A percentile compares a stretch with the other conserved stretches of the same genome.
These are phyloP conservation scores for Solanum chiquidenum DNA, from an alignment of 257 asterid species.

Conservation along the genomic window DNA sequence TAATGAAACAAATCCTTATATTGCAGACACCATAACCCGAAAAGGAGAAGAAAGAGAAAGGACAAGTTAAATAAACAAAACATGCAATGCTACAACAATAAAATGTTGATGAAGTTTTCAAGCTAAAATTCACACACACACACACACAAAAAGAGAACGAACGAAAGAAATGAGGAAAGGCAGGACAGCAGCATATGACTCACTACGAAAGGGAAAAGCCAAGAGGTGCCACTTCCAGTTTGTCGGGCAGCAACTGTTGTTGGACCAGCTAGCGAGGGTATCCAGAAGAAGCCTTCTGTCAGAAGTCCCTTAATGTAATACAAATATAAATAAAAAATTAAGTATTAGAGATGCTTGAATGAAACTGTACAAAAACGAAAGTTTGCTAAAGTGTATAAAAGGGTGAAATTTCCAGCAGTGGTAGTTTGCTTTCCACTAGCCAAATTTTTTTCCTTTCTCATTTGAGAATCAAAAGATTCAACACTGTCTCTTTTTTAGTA, in stretches of 20 bases:
- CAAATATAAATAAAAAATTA: background rate
- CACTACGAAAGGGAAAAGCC: slow-evolving; percentile 95
- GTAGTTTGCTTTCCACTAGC: background rate
- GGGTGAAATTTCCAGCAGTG: background rate
- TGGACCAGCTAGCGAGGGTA: slow-evolving; percentile 96
- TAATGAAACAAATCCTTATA: background rate
- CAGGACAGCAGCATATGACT: slow-evolving; percentile 18
- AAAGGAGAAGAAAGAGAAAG: background rate
- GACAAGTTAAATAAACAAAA: background rate
- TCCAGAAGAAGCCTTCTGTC: slow-evolving; percentile 98
- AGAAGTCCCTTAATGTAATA: slow-evolving; percentile 59
- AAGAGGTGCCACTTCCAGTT: slow-evolving; percentile 86
- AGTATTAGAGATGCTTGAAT: background rate
- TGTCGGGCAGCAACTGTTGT: slow-evolving; percentile 82
- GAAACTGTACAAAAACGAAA: background rate
- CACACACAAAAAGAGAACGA: background rate
- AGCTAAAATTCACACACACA: background rate
- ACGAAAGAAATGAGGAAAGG: slow-evolving; percentile 4
- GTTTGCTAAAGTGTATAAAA: background rate
- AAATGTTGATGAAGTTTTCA: background rate
- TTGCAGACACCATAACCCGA: background rate
- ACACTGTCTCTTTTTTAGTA: background rate
- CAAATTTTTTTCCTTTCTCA: background rate
- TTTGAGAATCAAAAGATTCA: background rate
- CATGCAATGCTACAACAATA: background rate